phyloP scores from a whole-genome alignment of 1,284 basidiomycete species.

The Papiliotrema terrestris region DNA sequence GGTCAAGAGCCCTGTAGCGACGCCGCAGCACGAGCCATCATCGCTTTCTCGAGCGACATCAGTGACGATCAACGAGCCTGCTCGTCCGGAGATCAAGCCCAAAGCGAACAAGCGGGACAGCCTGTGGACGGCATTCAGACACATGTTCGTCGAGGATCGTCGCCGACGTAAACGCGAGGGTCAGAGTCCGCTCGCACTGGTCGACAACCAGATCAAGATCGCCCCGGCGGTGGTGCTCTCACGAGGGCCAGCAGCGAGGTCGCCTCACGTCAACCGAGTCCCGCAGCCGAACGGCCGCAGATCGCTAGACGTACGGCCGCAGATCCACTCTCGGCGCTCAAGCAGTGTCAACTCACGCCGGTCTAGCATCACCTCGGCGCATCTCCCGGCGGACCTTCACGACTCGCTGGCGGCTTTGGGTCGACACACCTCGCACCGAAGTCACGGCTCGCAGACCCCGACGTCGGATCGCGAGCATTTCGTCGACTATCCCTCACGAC shows the following conservation, averaged over 20 bases:
- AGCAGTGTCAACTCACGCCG: conserved; percentile 48
- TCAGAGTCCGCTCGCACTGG: conserved; percentile 12
- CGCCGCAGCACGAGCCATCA: not conserved
- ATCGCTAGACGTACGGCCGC: conserved; percentile 37
- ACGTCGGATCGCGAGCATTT: conserved; percentile 41
- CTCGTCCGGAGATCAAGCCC: not conserved
- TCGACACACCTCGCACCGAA: conserved; percentile 38
- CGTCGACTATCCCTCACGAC: conserved; percentile 12
- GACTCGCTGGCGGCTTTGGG: conserved; percentile 25
- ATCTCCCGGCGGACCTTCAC: conserved; percentile 29
- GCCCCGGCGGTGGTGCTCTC: conserved; percentile 28
- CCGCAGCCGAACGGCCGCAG: conserved; percentile 21
- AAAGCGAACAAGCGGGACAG: conserved; percentile 38
- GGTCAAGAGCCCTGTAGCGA: conserved; percentile 1
- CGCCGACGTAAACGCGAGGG: conserved; percentile 42
- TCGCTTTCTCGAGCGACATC: not conserved
- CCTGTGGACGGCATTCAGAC: conserved; percentile 50
- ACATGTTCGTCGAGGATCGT: conserved; percentile 52
- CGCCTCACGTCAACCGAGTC: conserved; percentile 26
- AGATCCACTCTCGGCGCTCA: conserved; percentile 40
- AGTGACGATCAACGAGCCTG: not conserved
- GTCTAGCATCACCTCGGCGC: conserved; percentile 42
- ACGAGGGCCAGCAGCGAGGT: conserved; percentile 29
- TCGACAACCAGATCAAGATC: conserved; percentile 15
- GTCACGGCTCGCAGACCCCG: conserved; percentile 45